Percentiles rank a stretch among this genome's conserved stretches.
phyloP scores from a whole-genome alignment of 73 alveolate species.

The Blepharisma stoltei region DNA sequence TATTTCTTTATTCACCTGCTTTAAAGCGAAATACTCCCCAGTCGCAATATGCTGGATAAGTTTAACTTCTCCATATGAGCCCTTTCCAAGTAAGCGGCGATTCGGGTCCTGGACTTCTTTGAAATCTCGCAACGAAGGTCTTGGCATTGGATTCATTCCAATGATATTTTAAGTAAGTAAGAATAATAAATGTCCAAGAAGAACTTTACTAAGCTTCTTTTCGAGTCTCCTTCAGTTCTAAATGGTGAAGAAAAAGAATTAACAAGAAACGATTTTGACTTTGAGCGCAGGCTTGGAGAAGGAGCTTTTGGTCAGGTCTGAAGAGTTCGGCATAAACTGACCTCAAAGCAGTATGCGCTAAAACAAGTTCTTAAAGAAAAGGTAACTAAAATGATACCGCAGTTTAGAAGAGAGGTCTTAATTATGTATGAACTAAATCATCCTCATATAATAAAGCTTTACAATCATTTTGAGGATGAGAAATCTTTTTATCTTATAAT shows the following conservation, averaged over 20 bases:
- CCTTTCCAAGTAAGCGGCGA: constrained; percentile 58
- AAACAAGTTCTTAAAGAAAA: constrained; percentile 81
- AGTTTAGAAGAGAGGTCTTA: constrained; percentile 88
- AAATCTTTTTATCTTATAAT: constrained; percentile 86
- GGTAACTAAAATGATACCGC: constrained; percentile 74
- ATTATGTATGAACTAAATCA: constrained; percentile 86
- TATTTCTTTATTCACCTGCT: too few species aligned
- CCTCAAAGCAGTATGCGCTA: constrained; percentile 68
- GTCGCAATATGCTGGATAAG: constrained; percentile 45
- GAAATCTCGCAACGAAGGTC: too few species aligned
- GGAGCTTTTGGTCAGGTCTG: constrained; percentile 89
- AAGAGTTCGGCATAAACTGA: constrained; percentile 60
- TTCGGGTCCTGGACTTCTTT: too few species aligned
- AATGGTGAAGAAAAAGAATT: constrained; percentile 83
- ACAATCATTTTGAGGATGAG: constrained; percentile 93
- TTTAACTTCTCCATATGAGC: constrained; percentile 81
- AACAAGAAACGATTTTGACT: constrained; percentile 82
- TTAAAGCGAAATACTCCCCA: too few species aligned
- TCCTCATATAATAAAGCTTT: constrained; percentile 87
- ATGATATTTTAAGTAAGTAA: too few species aligned
- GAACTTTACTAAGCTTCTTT: constrained; percentile 67
- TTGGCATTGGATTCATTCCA: too few species aligned
- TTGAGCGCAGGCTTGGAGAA: constrained; percentile 49
- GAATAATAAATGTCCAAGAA: constrained; percentile 36
- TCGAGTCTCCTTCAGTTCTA: constrained; percentile 75